Evolutionary conservation across 2,329 filamentous ascomycete genomes (phyloP).

Genomic region (Cylindrodendrum hubeiense): DNA sequence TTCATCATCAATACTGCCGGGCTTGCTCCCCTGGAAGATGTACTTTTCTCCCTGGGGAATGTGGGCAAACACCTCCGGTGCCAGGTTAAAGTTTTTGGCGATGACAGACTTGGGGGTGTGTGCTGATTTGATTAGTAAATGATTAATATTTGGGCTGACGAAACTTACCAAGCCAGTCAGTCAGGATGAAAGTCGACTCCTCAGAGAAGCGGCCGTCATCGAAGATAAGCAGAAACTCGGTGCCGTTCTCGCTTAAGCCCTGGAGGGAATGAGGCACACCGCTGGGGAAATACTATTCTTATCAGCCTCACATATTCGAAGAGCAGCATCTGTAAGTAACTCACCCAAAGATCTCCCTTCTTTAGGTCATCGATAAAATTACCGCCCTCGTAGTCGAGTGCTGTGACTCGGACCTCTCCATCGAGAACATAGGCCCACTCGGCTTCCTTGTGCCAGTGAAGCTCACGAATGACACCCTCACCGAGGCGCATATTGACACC

Average conservation of each 20-base stretch:
- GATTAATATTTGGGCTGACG: rapidly evolving
- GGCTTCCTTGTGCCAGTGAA: slow-evolving; percentile 86
- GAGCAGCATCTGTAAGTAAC: not conserved
- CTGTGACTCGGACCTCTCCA: slow-evolving; percentile 78
- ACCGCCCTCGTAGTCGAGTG: slow-evolving; percentile 79
- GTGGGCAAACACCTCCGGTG: slow-evolving; percentile 76
- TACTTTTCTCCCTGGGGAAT: slow-evolving; percentile 78
- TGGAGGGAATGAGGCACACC: slow-evolving; percentile 84
- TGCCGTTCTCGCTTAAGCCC: slow-evolving; percentile 73
- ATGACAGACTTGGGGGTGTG: slow-evolving; percentile 80
- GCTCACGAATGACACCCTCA: slow-evolving; percentile 78
- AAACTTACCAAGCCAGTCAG: slow-evolving; percentile 75
- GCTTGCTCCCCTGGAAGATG: slow-evolving; percentile 79
- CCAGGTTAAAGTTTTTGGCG: slow-evolving; percentile 80
- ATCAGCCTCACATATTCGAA: slow-evolving; percentile 5
- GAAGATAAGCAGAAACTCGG: slow-evolving; percentile 63
- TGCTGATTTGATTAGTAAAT: slow-evolving; percentile 53
- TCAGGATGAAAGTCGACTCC: slow-evolving; percentile 78
- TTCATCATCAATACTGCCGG: slow-evolving; percentile 75
- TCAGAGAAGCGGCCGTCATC: slow-evolving; percentile 66
- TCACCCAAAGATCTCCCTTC: slow-evolving; percentile 75
- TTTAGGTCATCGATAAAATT: slow-evolving; percentile 82
- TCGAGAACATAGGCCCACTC: slow-evolving; percentile 84
- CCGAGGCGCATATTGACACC: slow-evolving; percentile 85
- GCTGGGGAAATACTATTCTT: slow-evolving; percentile 74